Evolutionary conservation across 2,329 filamentous ascomycete genomes (phyloP).

Genomic region (Penicillium sp.): DNA sequence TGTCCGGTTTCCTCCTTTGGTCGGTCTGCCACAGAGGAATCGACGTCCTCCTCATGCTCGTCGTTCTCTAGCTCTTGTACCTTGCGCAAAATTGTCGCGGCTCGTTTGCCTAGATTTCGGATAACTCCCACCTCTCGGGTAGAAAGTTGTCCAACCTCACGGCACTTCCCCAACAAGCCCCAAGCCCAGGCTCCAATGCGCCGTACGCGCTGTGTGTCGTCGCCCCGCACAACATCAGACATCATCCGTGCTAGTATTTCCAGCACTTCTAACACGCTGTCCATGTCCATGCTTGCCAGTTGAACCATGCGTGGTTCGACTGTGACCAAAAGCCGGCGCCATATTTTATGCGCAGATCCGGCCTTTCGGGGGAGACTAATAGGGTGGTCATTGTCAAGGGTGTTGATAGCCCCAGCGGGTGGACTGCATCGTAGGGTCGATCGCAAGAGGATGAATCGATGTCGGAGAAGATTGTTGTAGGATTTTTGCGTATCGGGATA

Average conservation of each 20-base stretch:
- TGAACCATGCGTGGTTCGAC: slow-evolving; percentile 52
- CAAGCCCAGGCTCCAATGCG: slow-evolving; percentile 81
- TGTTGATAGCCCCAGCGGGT: slow-evolving; percentile 53
- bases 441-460: slow-evolving; percentile 67
- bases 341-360: slow-evolving; percentile 57
- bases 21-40: slow-evolving; percentile 13
- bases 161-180: slow-evolving; percentile 74
- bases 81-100: slow-evolving; percentile 52
- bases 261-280: slow-evolving; percentile 65
- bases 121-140: slow-evolving; percentile 74
- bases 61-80: slow-evolving; percentile 47
- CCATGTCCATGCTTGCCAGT: slow-evolving; percentile 56
- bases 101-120: slow-evolving; percentile 76
- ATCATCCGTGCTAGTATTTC: slow-evolving; percentile 59
- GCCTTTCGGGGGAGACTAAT: slow-evolving; percentile 56
- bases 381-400: slow-evolving; percentile 55
- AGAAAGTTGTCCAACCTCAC: slow-evolving; percentile 71
- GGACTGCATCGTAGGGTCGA: slow-evolving; percentile 58
- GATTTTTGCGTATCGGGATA: slow-evolving; percentile 57
- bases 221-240: slow-evolving; percentile 62
- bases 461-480: slow-evolving; percentile 67
- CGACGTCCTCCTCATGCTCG: slow-evolving; percentile 8
- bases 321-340: slow-evolving; percentile 42
- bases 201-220: slow-evolving; percentile 59
- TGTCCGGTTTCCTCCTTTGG: background rate